Conservation (phyloP, 371 early-diverging fungal species). For the Dinochytrium kinnereticum region DNA sequence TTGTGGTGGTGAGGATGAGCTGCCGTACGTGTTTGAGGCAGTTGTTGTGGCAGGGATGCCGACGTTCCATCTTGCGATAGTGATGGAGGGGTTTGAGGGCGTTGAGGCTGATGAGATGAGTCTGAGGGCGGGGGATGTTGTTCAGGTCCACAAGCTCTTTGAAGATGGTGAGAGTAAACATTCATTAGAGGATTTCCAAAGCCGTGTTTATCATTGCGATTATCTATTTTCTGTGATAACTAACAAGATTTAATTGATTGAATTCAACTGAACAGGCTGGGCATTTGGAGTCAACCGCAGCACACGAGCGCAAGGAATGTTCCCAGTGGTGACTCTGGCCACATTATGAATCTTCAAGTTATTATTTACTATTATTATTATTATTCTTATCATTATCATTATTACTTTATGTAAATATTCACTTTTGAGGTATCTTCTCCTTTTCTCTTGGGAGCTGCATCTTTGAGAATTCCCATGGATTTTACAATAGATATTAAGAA, state of each 20-base stretch:
- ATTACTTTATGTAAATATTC: not conserved
- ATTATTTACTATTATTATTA: not conserved
- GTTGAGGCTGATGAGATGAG: constrained; percentile 24
- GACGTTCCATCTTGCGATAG: constrained; percentile 18
- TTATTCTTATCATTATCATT: not conserved
- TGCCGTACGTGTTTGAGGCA: constrained; percentile 11
- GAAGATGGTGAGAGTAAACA: constrained; percentile 8
- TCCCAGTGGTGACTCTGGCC: constrained; percentile 12
- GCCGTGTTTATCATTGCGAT: not conserved
- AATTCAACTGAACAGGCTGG: constrained; percentile 1
- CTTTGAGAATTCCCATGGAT: too few relatives aligned
- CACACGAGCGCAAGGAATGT: not conserved
- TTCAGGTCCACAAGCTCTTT: constrained; percentile 22
- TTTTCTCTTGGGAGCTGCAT: too few relatives aligned
- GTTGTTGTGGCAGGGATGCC: constrained; percentile 10
- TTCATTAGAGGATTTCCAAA: not conserved
- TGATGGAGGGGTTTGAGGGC: constrained; percentile 12
- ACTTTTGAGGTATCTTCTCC: too few relatives aligned
- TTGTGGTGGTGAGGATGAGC: not conserved
- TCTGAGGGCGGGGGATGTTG: constrained; percentile 21
- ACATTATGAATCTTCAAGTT: not conserved
- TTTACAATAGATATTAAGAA: too few relatives aligned
- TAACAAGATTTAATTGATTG: not conserved
- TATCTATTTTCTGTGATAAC: not conserved
- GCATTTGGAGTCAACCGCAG: constrained; percentile 8